These are phyloP conservation scores for Hygrocybe coccinea DNA, from an alignment of 768 basidiomycete genomes.

Conservation along the genomic window DNA sequence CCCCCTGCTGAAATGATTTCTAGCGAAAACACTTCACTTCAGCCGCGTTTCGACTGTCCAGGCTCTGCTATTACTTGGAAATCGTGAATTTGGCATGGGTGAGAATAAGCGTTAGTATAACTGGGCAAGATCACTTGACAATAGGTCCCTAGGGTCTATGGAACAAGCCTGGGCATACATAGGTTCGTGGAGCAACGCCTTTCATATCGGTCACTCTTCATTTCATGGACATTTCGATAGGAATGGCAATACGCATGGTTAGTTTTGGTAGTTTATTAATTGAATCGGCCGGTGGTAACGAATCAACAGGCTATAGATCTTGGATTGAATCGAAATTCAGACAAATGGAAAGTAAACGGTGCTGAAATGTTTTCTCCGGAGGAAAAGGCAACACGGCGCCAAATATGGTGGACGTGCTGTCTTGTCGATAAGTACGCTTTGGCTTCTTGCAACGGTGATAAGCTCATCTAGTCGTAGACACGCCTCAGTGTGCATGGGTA, in stretches of 20 bases:
- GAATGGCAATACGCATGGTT: no score
- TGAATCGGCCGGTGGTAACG: not conserved
- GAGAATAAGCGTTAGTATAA: not conserved
- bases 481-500: no score
- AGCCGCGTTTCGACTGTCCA: slow-evolving; percentile 76
- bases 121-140: not conserved
- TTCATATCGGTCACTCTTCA: slow-evolving; percentile 34
- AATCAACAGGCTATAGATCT: slow-evolving; percentile 64
- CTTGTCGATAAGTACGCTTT: slow-evolving; percentile 58
- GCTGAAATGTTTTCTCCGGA: slow-evolving; percentile 55
- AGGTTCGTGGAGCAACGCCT: slow-evolving; percentile 53
- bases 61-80: slow-evolving; percentile 70
- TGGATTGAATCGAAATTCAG: slow-evolving; percentile 74
- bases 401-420: slow-evolving; percentile 78
- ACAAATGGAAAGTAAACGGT: slow-evolving; percentile 65
- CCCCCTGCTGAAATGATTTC: slow-evolving; percentile 1
- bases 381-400: slow-evolving; percentile 67
- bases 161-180: slow-evolving; percentile 84
- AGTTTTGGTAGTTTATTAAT: not conserved
- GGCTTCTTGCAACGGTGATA: not conserved
- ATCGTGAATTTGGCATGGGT: slow-evolving; percentile 82
- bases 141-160: slow-evolving; percentile 48
- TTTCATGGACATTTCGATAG: slow-evolving; percentile 7
- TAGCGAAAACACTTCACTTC: slow-evolving; percentile 61
- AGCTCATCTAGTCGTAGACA: no score